Evolutionary conservation across 2,329 filamentous ascomycete genomes (phyloP), one percentile per base, ranked within the genome.

Genomic region (Penicillium sp.): DNA sequence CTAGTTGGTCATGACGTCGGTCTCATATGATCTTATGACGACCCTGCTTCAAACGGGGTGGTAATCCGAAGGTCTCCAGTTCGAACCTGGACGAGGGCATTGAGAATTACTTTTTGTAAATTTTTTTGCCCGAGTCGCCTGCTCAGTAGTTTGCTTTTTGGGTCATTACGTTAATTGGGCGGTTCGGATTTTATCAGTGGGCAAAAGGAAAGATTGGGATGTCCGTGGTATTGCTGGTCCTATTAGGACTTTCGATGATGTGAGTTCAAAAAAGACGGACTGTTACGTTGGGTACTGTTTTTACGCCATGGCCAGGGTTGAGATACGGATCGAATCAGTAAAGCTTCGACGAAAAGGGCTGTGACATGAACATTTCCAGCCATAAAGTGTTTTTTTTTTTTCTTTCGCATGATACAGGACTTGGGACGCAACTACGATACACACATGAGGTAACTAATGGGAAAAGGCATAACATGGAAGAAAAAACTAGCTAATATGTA

Each of bases 1-100:
- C 61, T 68, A 68, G 65, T 67, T 68, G 66, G 66, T 67, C 37
- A 68, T 67, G 61, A 68, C 66, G 66, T 65, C 52, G 66, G 66
- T 68, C 66, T 68, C 66, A 68, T 68, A 67, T 59, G 43, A 56
- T 43, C 28, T 49, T 65, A 66, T 68, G 66, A 68, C 60, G 58
- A 49, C 59, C 62, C 64, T 68, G 66, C 54, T 60, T 60, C 11
- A 6, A 66, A 68, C 66, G 67, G 64, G 62, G 64, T 61, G 64
- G 66, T 49, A 37, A 68, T 68, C 66, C 66, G 61, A 65, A 68
- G 66, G 65, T 68, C 66, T 61, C 66, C 66, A 68, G 66, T 68
- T 68, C 66, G 66, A 68, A 42, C 65, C 66, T 68, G 66, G 66
- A 59, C 55, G 61, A 63, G 66, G 60, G 65, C 65, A 68, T 57